phyloP scores from a whole-genome alignment of 371 early-diverging fungal species.

The Massospora cicadina region DNA sequence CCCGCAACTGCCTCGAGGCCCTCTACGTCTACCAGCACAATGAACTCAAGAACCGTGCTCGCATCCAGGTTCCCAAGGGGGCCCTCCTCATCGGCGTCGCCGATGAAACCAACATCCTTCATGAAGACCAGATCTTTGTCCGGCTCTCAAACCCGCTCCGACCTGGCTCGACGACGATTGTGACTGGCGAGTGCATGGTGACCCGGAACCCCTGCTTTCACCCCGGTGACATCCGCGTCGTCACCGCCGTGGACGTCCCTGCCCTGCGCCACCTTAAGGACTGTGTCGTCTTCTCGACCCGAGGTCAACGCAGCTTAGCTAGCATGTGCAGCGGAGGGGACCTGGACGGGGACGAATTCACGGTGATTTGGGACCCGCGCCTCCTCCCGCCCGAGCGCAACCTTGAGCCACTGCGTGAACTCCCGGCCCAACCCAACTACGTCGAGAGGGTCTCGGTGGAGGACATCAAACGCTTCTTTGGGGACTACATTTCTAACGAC shows the following conservation, averaged over 20 bases:
- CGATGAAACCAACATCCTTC: conserved; percentile 48
- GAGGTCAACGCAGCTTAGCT: conserved; percentile 51
- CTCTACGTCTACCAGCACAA: conserved; percentile 32
- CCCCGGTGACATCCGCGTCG: conserved; percentile 64
- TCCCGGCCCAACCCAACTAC: conserved; percentile 16
- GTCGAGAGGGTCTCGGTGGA: conserved; percentile 26
- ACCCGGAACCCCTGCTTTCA: conserved; percentile 61
- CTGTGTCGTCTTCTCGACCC: conserved; percentile 60
- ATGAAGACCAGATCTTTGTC: conserved; percentile 50
- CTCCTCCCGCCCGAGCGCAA: conserved; percentile 29
- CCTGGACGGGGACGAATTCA: conserved; percentile 65
- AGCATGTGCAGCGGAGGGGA: conserved; percentile 71
- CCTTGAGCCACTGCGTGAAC: conserved; percentile 41
- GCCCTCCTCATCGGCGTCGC: conserved; percentile 54
- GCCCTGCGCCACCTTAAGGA: conserved; percentile 36
- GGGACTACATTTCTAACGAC: conserved; percentile 49
- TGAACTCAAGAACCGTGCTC: conserved; percentile 44
- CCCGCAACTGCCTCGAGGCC: conserved; percentile 31
- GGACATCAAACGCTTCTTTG: conserved; percentile 48
- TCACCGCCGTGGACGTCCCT: conserved; percentile 38
- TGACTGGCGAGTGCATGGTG: conserved; percentile 29
- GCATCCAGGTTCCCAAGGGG: conserved; percentile 44
- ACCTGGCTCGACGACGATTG: conserved; percentile 14
- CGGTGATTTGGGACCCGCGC: conserved; percentile 44
- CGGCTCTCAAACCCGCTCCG: conserved; percentile 18